phyloP scores from a whole-genome alignment of 2,329 filamentous ascomycete genomes.

The Fusarium proliferatum region DNA sequence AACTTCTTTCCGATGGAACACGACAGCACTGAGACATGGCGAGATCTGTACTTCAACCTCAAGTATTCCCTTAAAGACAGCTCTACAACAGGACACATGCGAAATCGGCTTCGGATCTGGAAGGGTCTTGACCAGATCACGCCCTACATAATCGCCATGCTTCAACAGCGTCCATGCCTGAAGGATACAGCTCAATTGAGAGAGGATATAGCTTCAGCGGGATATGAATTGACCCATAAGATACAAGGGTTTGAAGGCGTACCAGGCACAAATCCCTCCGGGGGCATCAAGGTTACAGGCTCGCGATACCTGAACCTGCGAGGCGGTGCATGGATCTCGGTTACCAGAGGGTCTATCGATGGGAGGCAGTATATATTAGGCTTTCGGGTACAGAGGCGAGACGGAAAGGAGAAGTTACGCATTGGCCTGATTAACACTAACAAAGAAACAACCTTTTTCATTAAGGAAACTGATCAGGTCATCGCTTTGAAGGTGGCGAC shows the following conservation, averaged over 20 bases:
- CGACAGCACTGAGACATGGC: background rate
- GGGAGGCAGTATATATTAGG: background rate
- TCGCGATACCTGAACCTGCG: background rate
- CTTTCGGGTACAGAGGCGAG: background rate
- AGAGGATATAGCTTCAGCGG: background rate
- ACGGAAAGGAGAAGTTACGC: background rate
- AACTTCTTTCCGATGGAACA: background rate
- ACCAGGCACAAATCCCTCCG: rapidly evolving
- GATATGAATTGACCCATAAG: background rate
- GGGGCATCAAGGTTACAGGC: background rate
- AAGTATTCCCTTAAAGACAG: background rate
- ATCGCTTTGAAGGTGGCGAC: background rate
- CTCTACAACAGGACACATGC: background rate
- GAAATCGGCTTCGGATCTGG: background rate
- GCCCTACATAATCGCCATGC: background rate
- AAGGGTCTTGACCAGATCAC: background rate
- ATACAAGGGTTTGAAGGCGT: background rate
- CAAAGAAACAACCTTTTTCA: background rate
- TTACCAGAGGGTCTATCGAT: background rate
- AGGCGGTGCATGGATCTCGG: background rate
- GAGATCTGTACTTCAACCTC: background rate
- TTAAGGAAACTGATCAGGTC: background rate
- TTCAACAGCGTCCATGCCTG: background rate
- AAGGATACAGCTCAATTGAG: rapidly evolving
- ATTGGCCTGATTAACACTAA: background rate